Conservation (phyloP, 352 stramenopile genomes). For the Phytophthora agathidicida region DNA sequence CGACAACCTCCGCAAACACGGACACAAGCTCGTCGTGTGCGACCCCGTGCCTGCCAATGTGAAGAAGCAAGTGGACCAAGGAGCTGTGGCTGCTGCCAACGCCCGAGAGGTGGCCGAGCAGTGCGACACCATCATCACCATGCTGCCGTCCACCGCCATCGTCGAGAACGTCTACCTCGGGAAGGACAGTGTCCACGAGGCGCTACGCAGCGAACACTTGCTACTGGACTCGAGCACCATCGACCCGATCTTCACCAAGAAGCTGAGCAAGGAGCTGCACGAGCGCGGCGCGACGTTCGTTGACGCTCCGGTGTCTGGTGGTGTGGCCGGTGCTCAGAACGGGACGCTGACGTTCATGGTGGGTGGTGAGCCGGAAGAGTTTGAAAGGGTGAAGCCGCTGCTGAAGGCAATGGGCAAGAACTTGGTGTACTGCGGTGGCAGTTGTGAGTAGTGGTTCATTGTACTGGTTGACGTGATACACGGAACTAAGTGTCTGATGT, state of each 20-base stretch:
- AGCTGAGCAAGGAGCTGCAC: constrained; percentile 76
- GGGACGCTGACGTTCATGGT: constrained; percentile 99
- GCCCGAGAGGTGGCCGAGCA: constrained; percentile 79
- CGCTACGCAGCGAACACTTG: constrained; percentile 75
- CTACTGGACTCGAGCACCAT: constrained; percentile 97
- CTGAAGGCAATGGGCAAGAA: constrained; percentile 95
- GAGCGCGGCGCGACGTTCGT: constrained; percentile 76
- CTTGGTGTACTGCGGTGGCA: constrained; percentile 92
- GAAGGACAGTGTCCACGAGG: constrained; percentile 72
- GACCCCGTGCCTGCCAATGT: constrained; percentile 68
- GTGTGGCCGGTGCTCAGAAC: constrained; percentile 95
- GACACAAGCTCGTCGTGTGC: constrained; percentile 79
- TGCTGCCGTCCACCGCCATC: constrained; percentile 92
- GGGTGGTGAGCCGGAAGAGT: constrained; percentile 70
- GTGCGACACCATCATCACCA: constrained; percentile 92
- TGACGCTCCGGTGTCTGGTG: constrained; percentile 96
- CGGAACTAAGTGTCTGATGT: not conserved
- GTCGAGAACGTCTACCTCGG: constrained; percentile 88
- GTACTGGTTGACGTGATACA: not conserved
- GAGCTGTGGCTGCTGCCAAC: constrained; percentile 53
- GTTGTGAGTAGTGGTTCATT: constrained; percentile 75
- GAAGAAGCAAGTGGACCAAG: constrained; percentile 56
- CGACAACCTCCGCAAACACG: constrained; percentile 88
- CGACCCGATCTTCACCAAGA: constrained; percentile 92
- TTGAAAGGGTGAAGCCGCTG: constrained; percentile 78